Percentiles rank a stretch among this genome's conserved stretches.
Evolutionary conservation across 306 rosid species (phyloP).

Genomic region (Pterocarpus macrocarpus): DNA sequence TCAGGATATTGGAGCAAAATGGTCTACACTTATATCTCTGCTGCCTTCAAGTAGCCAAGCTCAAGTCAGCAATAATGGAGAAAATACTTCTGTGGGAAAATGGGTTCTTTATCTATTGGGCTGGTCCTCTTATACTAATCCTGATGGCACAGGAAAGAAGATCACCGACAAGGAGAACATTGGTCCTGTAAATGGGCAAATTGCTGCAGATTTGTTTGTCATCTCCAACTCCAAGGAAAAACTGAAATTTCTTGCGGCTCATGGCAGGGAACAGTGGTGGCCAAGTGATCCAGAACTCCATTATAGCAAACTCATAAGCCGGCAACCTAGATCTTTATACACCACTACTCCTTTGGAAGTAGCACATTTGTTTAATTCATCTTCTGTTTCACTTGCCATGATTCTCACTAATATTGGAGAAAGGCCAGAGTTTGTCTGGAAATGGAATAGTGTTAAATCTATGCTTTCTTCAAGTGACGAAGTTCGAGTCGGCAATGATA

Average conservation of each 20-base stretch:
- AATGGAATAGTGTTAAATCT: slow-evolving; percentile 65
- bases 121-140: neutral
- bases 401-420: slow-evolving; percentile 66
- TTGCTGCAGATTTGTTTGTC: neutral
- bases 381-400: slow-evolving; percentile 71
- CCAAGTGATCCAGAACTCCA: slow-evolving; percentile 38
- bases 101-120: slow-evolving; percentile 21
- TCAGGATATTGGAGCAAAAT: slow-evolving; percentile 63
- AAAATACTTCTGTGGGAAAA: slow-evolving; percentile 26
- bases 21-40: slow-evolving; percentile 72
- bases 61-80: slow-evolving; percentile 48
- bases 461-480: slow-evolving; percentile 64
- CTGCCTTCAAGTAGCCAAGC: slow-evolving; percentile 55
- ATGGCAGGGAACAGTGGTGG: slow-evolving; percentile 42
- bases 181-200: neutral
- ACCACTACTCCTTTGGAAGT: neutral
- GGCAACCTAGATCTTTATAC: neutral
- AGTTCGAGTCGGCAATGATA: slow-evolving; percentile 44
- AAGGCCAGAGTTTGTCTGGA: slow-evolving; percentile 67
- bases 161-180: slow-evolving; percentile 10
- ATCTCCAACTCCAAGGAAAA: slow-evolving; percentile 25
- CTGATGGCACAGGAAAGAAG: slow-evolving; percentile 35
- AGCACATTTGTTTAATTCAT: slow-evolving; percentile 75
- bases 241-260: slow-evolving; percentile 34
- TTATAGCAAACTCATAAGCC: slow-evolving; percentile 46